Evolutionary conservation across 169 alveolate genomes (phyloP), one percentile per base, ranked within the genome.

Genomic region (Plasmodium yoelii): DNA sequence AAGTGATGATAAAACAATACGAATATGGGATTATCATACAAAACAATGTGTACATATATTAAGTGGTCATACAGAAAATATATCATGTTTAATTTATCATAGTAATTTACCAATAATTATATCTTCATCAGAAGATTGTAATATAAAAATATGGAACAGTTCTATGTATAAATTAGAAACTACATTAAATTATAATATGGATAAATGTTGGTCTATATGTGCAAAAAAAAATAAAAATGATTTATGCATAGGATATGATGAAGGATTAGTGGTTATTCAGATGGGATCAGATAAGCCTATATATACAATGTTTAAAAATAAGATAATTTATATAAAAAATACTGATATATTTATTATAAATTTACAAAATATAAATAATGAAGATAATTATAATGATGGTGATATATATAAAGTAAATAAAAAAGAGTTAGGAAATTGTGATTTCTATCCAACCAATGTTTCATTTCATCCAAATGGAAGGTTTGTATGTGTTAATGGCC

Each of bases 1-100:
- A 12, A 97, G 99, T 12, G 99, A 98, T 92, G 99, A 98, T 92
- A 93, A 95, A 70, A 96, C 98, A 8, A 97, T 98, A 13, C 98
- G 99, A 71, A 97, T 98, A 6, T 98, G 99, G 99, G 99, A 98
- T 87, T 98, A 97, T 87, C 98, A 98, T 91, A 98, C 99, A 22
- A 98, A 98, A 93, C 98, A 97, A 90, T 98, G 99, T 82, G 90
- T 98, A 39, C 99, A 96, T 92, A 98, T 99, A 55, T 94, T 98
- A 69, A 94, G 94, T 26, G 99, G 99, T 2, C 99, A 98, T 94
- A 90, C 97, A 44, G 94, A 95, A 60, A 97, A 98, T 75, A 97
- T 98, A 39, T 92, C 99, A 46, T 95, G 98, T 8, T 99, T 97
- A 24, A 84, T 95, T 51, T 98, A 96, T 91, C 99, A 97, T 91